Evolutionary conservation across 768 basidiomycete species (phyloP), one percentile per base, ranked within the genome.

Genomic region (Wakefieldia striispora): DNA sequence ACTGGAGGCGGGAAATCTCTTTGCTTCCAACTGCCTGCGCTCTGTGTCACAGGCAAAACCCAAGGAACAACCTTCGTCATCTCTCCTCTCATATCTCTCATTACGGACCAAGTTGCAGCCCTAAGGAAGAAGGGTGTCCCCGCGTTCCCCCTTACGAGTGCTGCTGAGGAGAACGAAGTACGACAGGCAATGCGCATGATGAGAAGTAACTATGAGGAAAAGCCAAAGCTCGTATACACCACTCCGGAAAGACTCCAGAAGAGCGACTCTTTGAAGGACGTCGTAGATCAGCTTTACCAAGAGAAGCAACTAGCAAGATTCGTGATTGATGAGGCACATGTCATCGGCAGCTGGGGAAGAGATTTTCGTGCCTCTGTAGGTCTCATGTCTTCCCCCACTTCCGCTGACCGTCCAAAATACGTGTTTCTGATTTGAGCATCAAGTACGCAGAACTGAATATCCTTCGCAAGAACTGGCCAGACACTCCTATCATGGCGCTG

Each of bases 271-370:
- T 77, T 90, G 43, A 77, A 73, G 58, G 67, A 62, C 9, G 77
- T 85, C 16, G 68, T 98, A 10, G 56, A 65, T 17, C 66, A 71
- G n/a, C 71, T 97, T 2, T 76, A 93, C 60, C 62, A 70, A 6
- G 63, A 70, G 21, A 71, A 75, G 4, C 71, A 78, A 49, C 65
- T 99, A 35, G 93, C 91, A 13, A 75, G 95, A 27, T 95, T 99
- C 63, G 94, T 97, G 1, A 79, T 97, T 43, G 97, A 99, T 63
- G 97, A 99, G 65, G 95, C 94, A 2, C 97, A 99, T 66, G 93
- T 92, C 65, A 89, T 98, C 37, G 86, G 84, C 13, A 84, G 84
- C 19, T 98, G 97, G 97, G 97, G 95, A 6, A 84, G 94, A 61
- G 87, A 94, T 63, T 95, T 97, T 61, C 82, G 95, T 43, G 80